Evolutionary conservation across 2,329 filamentous ascomycete species (phyloP).

Genomic region (Neospermospora avenae): DNA sequence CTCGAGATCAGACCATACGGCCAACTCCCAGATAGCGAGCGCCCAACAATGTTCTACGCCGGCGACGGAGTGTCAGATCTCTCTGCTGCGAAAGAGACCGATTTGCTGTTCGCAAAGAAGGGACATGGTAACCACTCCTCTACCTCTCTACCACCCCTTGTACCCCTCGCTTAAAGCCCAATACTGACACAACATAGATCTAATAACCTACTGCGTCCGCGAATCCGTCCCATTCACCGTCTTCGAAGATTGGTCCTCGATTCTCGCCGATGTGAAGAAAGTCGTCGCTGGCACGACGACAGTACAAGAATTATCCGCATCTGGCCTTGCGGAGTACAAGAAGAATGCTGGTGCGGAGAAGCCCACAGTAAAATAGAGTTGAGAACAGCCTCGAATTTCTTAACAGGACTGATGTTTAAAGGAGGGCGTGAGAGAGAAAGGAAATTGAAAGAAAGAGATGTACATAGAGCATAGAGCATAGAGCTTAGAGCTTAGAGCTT

Average conservation of each 20-base stretch:
- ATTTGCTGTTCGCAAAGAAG: slow-evolving; percentile 89
- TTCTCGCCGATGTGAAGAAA: slow-evolving; percentile 71
- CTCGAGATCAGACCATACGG: slow-evolving; percentile 87
- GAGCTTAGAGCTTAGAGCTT: not conserved
- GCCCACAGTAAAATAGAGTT: slow-evolving; percentile 5
- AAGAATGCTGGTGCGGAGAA: slow-evolving; percentile 10
- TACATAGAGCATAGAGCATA: not conserved
- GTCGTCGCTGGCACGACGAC: slow-evolving; percentile 71
- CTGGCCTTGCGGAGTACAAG: slow-evolving; percentile 32
- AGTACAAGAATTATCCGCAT: slow-evolving; percentile 63
- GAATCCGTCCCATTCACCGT: slow-evolving; percentile 84
- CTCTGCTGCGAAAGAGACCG: slow-evolving; percentile 87
- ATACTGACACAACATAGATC: slow-evolving; percentile 50
- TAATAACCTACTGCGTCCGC: slow-evolving; percentile 81
- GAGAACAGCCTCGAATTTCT: not conserved
- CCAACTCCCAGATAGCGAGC: slow-evolving; percentile 60
- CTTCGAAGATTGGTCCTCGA: slow-evolving; percentile 80
- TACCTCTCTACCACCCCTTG: slow-evolving; percentile 12
- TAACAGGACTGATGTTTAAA: too few relatives aligned
- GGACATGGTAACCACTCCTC: slow-evolving; percentile 62
- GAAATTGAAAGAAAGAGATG: not conserved
- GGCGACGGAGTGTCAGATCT: slow-evolving; percentile 93
- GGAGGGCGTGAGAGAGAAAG: too few relatives aligned
- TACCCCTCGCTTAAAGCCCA: not conserved
- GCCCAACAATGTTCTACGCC: slow-evolving; percentile 88